phyloP scores from a whole-genome alignment of 495 filamentous ascomycete genomes.

The Pyrenopolyporus hunteri region DNA sequence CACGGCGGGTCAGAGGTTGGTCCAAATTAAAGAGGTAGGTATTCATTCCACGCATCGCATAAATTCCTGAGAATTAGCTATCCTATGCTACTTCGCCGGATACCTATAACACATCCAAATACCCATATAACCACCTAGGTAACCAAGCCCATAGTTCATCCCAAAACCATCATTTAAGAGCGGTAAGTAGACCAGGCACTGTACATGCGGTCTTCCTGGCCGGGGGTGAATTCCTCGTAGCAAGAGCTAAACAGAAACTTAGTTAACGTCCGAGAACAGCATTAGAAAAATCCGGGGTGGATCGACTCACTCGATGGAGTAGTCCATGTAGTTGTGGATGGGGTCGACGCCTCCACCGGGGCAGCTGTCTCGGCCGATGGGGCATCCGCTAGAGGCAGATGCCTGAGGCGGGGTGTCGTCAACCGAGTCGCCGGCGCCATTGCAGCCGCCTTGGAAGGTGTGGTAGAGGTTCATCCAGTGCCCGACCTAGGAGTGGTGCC shows the following conservation, averaged over 20 bases:
- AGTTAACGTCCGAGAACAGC: slow-evolving; percentile 2
- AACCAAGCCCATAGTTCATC: no score
- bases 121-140: no score
- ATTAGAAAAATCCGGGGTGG: neutral
- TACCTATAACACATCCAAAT: no score
- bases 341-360: slow-evolving; percentile 57
- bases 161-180: slow-evolving; percentile 20
- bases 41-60: no score
- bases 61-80: no score
- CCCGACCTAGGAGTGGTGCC: slow-evolving; percentile 49
- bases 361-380: slow-evolving; percentile 60
- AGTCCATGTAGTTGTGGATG: slow-evolving; percentile 72
- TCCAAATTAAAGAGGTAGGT: no score
- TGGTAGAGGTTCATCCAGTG: slow-evolving; percentile 72
- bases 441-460: slow-evolving; percentile 69
- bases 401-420: slow-evolving; percentile 64
- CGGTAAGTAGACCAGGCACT: slow-evolving; percentile 53
- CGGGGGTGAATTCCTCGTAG: slow-evolving; percentile 55
- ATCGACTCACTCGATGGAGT: slow-evolving; percentile 59
- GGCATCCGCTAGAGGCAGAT: slow-evolving; percentile 63
- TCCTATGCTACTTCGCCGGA: no score
- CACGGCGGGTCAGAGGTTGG: no score
- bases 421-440: slow-evolving; percentile 60
- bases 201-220: slow-evolving; percentile 53
- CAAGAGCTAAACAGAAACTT: slow-evolving; percentile 40